Evolutionary conservation across 2,329 filamentous ascomycete species (phyloP).

Genomic region (Xylaria arbuscula): DNA sequence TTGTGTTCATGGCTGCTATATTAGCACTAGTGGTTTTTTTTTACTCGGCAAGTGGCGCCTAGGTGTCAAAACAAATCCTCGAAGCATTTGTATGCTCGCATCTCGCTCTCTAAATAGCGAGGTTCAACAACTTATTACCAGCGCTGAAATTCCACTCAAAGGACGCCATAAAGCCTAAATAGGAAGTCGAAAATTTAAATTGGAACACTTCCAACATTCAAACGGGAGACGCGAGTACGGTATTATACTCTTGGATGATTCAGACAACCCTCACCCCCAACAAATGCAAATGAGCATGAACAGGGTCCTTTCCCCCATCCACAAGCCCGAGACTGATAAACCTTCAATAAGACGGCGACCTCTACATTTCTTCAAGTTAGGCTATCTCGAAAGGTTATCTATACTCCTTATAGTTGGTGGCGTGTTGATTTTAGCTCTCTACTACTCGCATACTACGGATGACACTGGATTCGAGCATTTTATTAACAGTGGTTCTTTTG

Average conservation of each 20-base stretch:
- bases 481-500: slow-evolving; percentile 55
- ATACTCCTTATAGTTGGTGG: slow-evolving; percentile 41
- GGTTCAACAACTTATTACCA: slow-evolving; percentile 26
- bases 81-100: slow-evolving; percentile 51
- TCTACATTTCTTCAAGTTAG: slow-evolving; percentile 8
- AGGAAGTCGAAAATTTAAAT: background rate
- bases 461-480: slow-evolving; percentile 55
- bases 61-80: slow-evolving; percentile 50
- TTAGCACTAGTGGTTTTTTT: slow-evolving; percentile 41
- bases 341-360: background rate
- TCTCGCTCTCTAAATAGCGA: slow-evolving; percentile 37
- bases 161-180: background rate
- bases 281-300: background rate
- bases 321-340: background rate
- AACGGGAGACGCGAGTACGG: background rate
- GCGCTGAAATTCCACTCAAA: background rate
- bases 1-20: slow-evolving; percentile 50
- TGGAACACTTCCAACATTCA: background rate
- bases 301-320: too few relatives aligned
- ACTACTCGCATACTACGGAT: slow-evolving; percentile 52
- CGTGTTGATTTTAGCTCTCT: slow-evolving; percentile 51
- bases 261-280: background rate
- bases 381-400: slow-evolving; percentile 22
- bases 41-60: slow-evolving; percentile 47
- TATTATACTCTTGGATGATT: background rate